Evolutionary conservation across 192 early-diverging fungal genomes (phyloP).

Genomic region (Pilaira anomala): DNA sequence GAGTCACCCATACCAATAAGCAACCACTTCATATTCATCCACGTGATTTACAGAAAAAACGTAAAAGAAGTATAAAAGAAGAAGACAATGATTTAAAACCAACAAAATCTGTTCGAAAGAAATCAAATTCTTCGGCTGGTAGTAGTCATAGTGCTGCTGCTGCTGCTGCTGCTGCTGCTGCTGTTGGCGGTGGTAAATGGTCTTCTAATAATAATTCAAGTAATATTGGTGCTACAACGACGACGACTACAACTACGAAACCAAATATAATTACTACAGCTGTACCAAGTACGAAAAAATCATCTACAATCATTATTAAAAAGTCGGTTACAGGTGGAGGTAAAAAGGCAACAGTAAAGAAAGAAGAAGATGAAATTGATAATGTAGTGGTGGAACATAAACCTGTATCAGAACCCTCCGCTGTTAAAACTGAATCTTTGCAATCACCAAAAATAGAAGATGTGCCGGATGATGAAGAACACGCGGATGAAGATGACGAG

Average conservation of each 20-base stretch:
- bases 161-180: no score
- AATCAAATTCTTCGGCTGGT: background rate
- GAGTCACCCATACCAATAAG: background rate
- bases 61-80: background rate
- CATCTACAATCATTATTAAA: background rate
- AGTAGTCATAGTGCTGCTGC: no score
- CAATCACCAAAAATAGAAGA: background rate
- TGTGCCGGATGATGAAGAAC: background rate
- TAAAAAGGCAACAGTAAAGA: background rate
- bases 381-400: constrained; percentile 17
- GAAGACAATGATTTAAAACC: background rate
- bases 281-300: background rate
- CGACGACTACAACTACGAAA: no score
- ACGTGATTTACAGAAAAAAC: background rate
- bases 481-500: constrained; percentile 29
- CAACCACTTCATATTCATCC: background rate
- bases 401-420: background rate
- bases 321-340: background rate
- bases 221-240: background rate
- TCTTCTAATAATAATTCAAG: background rate
- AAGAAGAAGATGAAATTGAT: constrained; percentile 4
- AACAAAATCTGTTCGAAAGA: background rate
- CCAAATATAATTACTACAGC: background rate
- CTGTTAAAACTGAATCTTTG: background rate
- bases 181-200: background rate